phyloP scores from a whole-genome alignment of 768 basidiomycete species.

The Arthromyces matolae region DNA sequence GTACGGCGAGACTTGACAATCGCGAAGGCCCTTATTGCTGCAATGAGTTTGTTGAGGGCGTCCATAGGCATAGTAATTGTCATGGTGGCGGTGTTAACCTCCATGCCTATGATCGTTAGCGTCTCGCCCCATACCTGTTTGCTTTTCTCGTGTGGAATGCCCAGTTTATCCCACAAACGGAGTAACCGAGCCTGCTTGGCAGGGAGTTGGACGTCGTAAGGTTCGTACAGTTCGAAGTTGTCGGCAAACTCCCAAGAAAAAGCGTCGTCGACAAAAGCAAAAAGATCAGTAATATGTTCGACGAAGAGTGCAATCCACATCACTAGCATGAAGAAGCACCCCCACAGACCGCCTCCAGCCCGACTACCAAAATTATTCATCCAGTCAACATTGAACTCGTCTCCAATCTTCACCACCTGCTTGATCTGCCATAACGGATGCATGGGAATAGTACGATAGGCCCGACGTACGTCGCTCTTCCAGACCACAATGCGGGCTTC shows the following conservation, averaged over 20 bases:
- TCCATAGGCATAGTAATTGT: conserved; percentile 17
- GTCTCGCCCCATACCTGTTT: conserved; percentile 24
- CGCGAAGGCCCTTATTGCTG: neutral
- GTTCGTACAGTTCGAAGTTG: neutral
- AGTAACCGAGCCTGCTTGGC: conserved; percentile 23
- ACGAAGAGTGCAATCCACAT: conserved; percentile 24
- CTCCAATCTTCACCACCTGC: conserved; percentile 27
- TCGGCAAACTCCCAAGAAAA: neutral
- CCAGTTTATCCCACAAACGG: conserved; percentile 23
- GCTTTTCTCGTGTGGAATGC: conserved; percentile 22
- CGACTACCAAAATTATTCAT: conserved; percentile 26
- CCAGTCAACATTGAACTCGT: conserved; percentile 21
- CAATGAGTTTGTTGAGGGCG: conserved; percentile 9
- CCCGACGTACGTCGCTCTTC: conserved; percentile 27
- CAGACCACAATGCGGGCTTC: conserved; percentile 20
- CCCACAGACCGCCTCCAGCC: too few species aligned
- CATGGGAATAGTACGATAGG: conserved; percentile 28
- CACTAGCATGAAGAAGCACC: conserved; percentile 23
- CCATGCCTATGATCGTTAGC: conserved; percentile 32
- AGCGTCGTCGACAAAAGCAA: conserved; percentile 25
- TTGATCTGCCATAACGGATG: conserved; percentile 31
- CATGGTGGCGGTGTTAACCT: conserved; percentile 18
- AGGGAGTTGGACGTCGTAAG: conserved; percentile 6
- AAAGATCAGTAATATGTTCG: conserved; percentile 25
- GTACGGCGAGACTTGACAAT: neutral